Percentiles rank a stretch among this genome's conserved stretches.
Conservation (phyloP, 805 yeast species). For the Saccharomycopsis fermentans region DNA sequence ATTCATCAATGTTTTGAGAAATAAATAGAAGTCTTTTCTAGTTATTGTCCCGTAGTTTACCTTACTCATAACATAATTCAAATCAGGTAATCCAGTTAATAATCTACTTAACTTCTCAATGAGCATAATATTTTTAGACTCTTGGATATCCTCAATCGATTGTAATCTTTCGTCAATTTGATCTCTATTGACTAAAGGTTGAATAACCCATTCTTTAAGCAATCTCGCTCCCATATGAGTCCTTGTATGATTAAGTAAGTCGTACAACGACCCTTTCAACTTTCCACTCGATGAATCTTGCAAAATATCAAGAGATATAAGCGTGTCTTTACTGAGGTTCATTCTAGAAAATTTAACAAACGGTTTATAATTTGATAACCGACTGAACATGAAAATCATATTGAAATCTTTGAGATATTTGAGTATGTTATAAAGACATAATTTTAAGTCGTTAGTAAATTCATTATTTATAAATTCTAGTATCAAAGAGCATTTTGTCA, state of each 20-base stretch:
- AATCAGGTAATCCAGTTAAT: constrained; percentile 38
- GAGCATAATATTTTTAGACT: constrained; percentile 24
- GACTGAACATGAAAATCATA: constrained; percentile 44
- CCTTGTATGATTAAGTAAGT: constrained; percentile 73
- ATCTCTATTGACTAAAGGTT: constrained; percentile 51
- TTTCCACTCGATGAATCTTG: constrained; percentile 47
- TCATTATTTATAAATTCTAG: neutral
- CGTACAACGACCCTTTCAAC: constrained; percentile 59
- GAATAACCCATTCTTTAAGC: constrained; percentile 61
- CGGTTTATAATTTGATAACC: constrained; percentile 39
- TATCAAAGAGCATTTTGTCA: neutral
- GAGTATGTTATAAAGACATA: constrained; percentile 25
- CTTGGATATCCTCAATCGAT: constrained; percentile 44
- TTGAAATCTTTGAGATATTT: constrained; percentile 53
- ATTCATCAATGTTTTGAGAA: constrained; percentile 37
- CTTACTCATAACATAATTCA: constrained; percentile 47
- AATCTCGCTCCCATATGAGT: constrained; percentile 68
- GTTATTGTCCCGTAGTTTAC: constrained; percentile 50
- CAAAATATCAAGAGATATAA: constrained; percentile 68
- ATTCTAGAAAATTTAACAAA: constrained; percentile 41
- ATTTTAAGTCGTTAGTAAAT: neutral
- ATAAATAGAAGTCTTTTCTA: constrained; percentile 48
- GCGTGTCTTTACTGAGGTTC: constrained; percentile 54
- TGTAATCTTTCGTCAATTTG: constrained; percentile 51
- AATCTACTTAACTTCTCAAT: constrained; percentile 28